Percentiles rank a stretch among this genome's conserved stretches.
Evolutionary conservation across 345 rosid genomes (phyloP).

Genomic region (Sonneratia caseolaris): DNA sequence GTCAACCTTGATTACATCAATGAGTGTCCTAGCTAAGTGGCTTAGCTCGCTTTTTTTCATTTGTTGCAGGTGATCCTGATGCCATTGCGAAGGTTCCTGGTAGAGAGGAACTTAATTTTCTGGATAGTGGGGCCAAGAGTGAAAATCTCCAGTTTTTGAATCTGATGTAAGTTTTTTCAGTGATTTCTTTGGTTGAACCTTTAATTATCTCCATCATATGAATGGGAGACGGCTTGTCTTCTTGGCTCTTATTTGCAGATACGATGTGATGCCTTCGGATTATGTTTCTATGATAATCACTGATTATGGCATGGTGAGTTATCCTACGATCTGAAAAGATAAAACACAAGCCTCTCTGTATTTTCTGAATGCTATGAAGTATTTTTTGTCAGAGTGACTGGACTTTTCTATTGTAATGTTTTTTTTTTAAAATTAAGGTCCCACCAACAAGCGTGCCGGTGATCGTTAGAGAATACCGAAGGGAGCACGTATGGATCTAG

Average conservation of each 20-base stretch:
- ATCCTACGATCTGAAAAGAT: background rate
- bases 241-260: conserved; percentile 38
- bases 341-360: background rate
- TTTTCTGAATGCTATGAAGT: background rate
- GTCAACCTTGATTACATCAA: background rate
- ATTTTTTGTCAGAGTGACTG: background rate
- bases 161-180: conserved; percentile 40
- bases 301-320: conserved; percentile 92
- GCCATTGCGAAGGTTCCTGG: conserved; percentile 61
- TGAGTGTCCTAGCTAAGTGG: background rate
- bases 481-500: conserved; percentile 60
- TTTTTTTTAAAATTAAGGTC: conserved; percentile 30
- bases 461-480: conserved; percentile 72
- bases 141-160: conserved; percentile 75
- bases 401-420: background rate
- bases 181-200: background rate
- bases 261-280: conserved; percentile 88
- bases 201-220: conserved; percentile 12
- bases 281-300: conserved; percentile 85
- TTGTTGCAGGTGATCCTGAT: conserved; percentile 72
- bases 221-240: background rate
- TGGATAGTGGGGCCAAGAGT: conserved; percentile 42
- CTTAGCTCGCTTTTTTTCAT: background rate
- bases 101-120: conserved; percentile 51
- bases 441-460: conserved; percentile 97